Percentiles rank a stretch among this genome's conserved stretches.
phyloP scores from a whole-genome alignment of 345 rosid genomes.

The Kandelia obovata region DNA sequence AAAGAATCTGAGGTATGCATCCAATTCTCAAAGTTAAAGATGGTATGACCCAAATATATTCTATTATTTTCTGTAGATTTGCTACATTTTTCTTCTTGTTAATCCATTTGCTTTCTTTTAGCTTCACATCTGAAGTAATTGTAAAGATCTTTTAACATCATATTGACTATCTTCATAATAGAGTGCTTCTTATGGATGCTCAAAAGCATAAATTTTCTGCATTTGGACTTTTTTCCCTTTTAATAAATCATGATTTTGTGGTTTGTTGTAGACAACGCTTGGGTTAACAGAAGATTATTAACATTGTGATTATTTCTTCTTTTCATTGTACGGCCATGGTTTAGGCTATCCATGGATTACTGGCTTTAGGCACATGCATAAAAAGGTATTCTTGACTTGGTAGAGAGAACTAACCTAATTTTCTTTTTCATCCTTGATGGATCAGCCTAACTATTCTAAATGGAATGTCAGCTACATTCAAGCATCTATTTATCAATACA shows the following conservation, averaged over 20 bases:
- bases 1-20: slow-evolving; percentile 45
- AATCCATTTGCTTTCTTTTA: not conserved
- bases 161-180: too few relatives aligned
- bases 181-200: too few relatives aligned
- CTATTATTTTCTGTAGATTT: not conserved
- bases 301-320: too few relatives aligned
- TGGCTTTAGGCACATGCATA: not conserved
- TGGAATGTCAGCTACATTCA: not conserved
- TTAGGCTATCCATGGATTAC: not conserved
- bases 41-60: not conserved
- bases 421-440: not conserved
- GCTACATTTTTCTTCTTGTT: not conserved
- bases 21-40: not conserved
- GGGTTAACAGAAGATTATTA: too few relatives aligned
- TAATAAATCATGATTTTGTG: too few relatives aligned
- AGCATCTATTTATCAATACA: not conserved
- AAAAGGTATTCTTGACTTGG: not conserved
- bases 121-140: too few relatives aligned
- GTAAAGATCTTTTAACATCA: too few relatives aligned
- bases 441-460: not conserved
- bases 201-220: too few relatives aligned
- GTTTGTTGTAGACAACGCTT: too few relatives aligned
- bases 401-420: not conserved
- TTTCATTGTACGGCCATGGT: too few relatives aligned
- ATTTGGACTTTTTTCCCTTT: too few relatives aligned